These are phyloP conservation scores for Sclerospora graminicola DNA, from an alignment of 352 stramenopile genomes.

Conservation along the genomic window DNA sequence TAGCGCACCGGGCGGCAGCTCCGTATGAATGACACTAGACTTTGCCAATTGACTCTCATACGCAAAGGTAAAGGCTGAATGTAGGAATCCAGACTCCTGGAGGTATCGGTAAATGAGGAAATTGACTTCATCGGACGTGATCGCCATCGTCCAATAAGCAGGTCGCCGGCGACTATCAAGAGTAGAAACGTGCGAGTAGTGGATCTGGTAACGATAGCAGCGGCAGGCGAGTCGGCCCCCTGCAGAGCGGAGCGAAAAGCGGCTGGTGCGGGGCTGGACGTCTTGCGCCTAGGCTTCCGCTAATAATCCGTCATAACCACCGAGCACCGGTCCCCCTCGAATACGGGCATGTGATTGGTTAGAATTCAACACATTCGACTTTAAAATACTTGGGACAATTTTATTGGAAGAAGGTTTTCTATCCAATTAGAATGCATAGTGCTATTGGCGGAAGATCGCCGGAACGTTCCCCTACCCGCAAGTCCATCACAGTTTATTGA, in stretches of 20 bases:
- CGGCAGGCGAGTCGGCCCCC: slow-evolving; percentile 6
- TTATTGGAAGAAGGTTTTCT: background rate
- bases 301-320: slow-evolving; percentile 28
- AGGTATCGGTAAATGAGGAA: slow-evolving; percentile 97
- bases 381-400: background rate
- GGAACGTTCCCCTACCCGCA: slow-evolving; percentile 5
- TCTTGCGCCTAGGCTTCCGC: slow-evolving; percentile 17
- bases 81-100: slow-evolving; percentile 94
- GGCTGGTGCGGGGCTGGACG: slow-evolving; percentile 7
- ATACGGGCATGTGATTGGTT: slow-evolving; percentile 4
- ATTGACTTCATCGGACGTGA: slow-evolving; percentile 96
- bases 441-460: slow-evolving; percentile 7
- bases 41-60: slow-evolving; percentile 95
- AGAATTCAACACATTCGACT: slow-evolving; percentile 1
- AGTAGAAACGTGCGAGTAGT: background rate
- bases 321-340: slow-evolving; percentile 5
- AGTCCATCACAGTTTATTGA: slow-evolving; percentile 53
- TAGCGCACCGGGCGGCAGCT: slow-evolving; percentile 93
- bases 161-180: background rate
- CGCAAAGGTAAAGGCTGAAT: slow-evolving; percentile 97
- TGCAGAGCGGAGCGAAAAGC: slow-evolving; percentile 5
- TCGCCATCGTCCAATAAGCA: slow-evolving; percentile 47
- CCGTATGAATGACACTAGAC: slow-evolving; percentile 86
- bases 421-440: background rate
- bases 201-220: background rate